Evolutionary conservation across 805 yeast species (phyloP).

Genomic region (Saturnispora kantuleensis): DNA sequence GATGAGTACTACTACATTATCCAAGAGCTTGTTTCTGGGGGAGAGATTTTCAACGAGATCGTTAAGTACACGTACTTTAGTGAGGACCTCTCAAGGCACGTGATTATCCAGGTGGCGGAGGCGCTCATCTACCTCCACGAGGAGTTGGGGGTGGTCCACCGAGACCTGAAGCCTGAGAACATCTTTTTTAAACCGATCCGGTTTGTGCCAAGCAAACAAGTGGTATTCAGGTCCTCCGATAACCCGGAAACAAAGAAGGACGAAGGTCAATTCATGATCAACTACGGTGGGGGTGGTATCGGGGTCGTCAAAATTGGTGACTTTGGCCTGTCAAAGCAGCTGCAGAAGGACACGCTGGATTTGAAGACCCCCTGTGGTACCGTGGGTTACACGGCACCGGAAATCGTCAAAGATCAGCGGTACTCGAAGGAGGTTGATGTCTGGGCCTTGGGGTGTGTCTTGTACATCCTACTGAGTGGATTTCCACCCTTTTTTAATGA

Average conservation of each 20-base stretch:
- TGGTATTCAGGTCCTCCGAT: slow-evolving; percentile 47
- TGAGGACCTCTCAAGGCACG: slow-evolving; percentile 63
- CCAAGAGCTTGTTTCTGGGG: slow-evolving; percentile 68
- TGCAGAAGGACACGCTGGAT: slow-evolving; percentile 59
- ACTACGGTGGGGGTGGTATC: slow-evolving; percentile 87
- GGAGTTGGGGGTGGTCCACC: slow-evolving; percentile 67
- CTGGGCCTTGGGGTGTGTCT: slow-evolving; percentile 98
- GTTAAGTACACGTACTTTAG: slow-evolving; percentile 68
- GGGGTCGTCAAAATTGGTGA: slow-evolving; percentile 89
- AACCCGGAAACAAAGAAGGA: slow-evolving; percentile 64
- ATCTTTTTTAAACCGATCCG: slow-evolving; percentile 55
- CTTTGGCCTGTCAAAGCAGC: slow-evolving; percentile 87
- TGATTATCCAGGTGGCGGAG: slow-evolving; percentile 60
- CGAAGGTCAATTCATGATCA: slow-evolving; percentile 76
- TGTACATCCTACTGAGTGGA: slow-evolving; percentile 89
- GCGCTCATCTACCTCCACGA: slow-evolving; percentile 64
- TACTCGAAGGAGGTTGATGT: slow-evolving; percentile 93
- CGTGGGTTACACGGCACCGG: slow-evolving; percentile 97
- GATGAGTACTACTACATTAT: slow-evolving; percentile 54
- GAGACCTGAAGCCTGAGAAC: slow-evolving; percentile 80
- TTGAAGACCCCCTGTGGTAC: slow-evolving; percentile 95
- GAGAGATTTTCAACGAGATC: slow-evolving; percentile 73
- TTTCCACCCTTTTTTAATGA: slow-evolving; percentile 97
- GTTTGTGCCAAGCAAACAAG: slow-evolving; percentile 31
- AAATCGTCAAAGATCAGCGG: slow-evolving; percentile 86